Evolutionary conservation across 345 rosid species (phyloP).

Genomic region (Populus davidiana): DNA sequence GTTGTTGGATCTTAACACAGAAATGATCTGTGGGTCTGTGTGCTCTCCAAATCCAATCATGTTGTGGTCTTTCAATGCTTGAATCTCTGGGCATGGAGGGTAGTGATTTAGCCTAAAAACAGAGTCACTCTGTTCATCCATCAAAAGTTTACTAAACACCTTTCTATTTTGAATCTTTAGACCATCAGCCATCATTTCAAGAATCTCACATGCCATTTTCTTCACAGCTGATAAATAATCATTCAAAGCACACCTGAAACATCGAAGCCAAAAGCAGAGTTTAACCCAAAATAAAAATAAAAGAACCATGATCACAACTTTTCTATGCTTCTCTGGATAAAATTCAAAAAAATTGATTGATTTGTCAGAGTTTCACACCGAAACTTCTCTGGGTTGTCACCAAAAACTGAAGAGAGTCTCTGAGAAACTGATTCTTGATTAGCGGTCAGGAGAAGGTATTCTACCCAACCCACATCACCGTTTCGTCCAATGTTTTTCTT

Average conservation of each 20-base stretch:
- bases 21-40: conserved; percentile 65
- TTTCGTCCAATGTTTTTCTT: conserved; percentile 46
- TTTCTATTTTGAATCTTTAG: conserved; percentile 30
- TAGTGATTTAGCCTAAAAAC: conserved; percentile 57
- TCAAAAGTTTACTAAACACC: conserved; percentile 28
- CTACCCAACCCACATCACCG: conserved; percentile 59
- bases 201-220: conserved; percentile 20
- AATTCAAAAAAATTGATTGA: neutral
- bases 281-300: neutral
- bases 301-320: neutral
- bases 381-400: conserved; percentile 25
- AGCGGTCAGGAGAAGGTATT: conserved; percentile 42
- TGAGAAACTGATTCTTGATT: conserved; percentile 17
- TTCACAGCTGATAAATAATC: conserved; percentile 23
- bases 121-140: conserved; percentile 41
- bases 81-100: conserved; percentile 46
- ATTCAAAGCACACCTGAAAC: conserved; percentile 15
- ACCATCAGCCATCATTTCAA: conserved; percentile 31
- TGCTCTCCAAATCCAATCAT: conserved; percentile 62
- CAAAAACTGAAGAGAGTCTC: conserved; percentile 14
- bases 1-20: conserved; percentile 56
- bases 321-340: neutral
- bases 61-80: conserved; percentile 36
- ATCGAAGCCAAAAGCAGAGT: neutral
- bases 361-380: conserved; percentile 22